A percentile compares a stretch with the other conserved stretches of the same genome.
These are phyloP conservation scores for Annona squamosa DNA, from an alignment of 164 flowering plant genomes.

Conservation along the genomic window DNA sequence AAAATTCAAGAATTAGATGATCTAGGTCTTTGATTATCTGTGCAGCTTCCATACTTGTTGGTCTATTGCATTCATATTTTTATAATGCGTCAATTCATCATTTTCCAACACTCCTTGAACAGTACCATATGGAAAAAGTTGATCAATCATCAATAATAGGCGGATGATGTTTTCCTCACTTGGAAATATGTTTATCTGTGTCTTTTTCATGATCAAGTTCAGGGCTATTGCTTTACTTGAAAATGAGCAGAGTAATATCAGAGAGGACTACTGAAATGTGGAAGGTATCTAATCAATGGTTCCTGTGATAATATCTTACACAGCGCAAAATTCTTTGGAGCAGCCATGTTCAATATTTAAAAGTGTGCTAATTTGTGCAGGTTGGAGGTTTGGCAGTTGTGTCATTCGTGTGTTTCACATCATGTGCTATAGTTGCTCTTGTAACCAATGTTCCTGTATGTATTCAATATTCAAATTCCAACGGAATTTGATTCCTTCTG, in stretches of 20 bases:
- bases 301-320: not conserved
- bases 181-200: not conserved
- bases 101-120: not conserved
- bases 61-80: not conserved
- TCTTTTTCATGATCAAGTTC: conserved; percentile 12
- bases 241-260: conserved; percentile 76
- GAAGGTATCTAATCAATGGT: conserved; percentile 43
- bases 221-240: conserved; percentile 56
- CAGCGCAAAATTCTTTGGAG: not conserved
- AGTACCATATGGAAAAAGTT: not conserved
- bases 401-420: conserved; percentile 69
- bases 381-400: conserved; percentile 78
- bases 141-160: not conserved
- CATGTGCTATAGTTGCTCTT: conserved; percentile 61
- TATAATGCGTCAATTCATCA: not conserved
- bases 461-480: conserved; percentile 5
- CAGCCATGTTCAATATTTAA: not conserved
- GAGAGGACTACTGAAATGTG: conserved; percentile 73
- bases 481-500: not conserved
- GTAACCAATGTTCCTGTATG: conserved; percentile 74
- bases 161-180: not conserved
- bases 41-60: not conserved
- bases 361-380: conserved; percentile 29
- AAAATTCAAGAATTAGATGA: not conserved
- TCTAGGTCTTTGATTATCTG: not conserved